Evolutionary conservation across 345 rosid genomes (phyloP).

Genomic region (Capsella bursapastoris): DNA sequence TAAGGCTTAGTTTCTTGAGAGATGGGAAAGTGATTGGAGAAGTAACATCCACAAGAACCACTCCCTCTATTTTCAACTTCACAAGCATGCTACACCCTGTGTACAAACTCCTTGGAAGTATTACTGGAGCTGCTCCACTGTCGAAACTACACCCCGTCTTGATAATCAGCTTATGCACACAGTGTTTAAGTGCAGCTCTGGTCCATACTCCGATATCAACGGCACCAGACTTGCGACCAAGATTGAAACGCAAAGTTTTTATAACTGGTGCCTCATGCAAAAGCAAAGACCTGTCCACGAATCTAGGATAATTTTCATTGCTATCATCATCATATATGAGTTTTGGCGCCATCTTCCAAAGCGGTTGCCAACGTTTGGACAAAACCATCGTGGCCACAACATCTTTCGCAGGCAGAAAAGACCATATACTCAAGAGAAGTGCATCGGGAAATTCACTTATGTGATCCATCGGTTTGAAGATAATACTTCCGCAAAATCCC

Average conservation of each 20-base stretch:
- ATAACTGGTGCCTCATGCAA: neutral
- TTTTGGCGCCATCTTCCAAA: slow-evolving; percentile 24
- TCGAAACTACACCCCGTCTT: neutral
- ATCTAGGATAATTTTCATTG: neutral
- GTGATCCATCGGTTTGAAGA: neutral
- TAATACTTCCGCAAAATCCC: too few species aligned
- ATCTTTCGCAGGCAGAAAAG: neutral
- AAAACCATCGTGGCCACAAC: slow-evolving; percentile 10
- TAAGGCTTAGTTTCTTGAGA: neutral
- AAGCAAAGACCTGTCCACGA: neutral
- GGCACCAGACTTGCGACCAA: neutral
- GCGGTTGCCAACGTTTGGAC: slow-evolving; percentile 1
- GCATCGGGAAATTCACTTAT: slow-evolving; percentile 4
- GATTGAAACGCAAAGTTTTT: neutral
- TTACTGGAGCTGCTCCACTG: neutral
- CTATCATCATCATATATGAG: slow-evolving; percentile 6
- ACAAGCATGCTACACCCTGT: neutral
- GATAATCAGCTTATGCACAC: neutral
- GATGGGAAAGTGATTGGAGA: neutral
- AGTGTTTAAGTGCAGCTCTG: neutral
- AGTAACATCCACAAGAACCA: neutral
- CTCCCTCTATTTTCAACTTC: too few species aligned
- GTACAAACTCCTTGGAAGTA: neutral
- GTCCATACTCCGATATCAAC: neutral
- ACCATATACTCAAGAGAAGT: neutral